Evolutionary conservation across 2,329 filamentous ascomycete genomes (phyloP).

Genomic region (Diaporthe amygdali): DNA sequence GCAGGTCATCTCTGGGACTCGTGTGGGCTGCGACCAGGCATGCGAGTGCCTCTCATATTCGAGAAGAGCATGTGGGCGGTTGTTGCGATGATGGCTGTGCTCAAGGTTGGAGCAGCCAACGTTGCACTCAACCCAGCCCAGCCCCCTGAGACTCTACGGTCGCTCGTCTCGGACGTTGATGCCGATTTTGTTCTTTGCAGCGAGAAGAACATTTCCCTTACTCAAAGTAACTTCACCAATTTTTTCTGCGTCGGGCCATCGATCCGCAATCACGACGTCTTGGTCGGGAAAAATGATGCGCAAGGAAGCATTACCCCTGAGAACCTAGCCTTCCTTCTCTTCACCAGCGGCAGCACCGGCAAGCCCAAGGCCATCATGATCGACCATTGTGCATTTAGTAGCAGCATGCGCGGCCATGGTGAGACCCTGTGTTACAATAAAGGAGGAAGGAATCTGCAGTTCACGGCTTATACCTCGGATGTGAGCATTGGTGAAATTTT

Average conservation of each 20-base stretch:
- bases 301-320: neutral
- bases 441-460: slow-evolving; percentile 38
- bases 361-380: slow-evolving; percentile 5
- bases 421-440: slow-evolving; percentile 27
- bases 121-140: neutral
- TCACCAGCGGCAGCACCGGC: neutral
- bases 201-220: neutral
- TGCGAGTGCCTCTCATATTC: slow-evolving; percentile 10
- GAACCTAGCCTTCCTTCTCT: neutral
- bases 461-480: slow-evolving; percentile 39
- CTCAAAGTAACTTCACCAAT: neutral
- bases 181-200: neutral
- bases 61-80: slow-evolving; percentile 26
- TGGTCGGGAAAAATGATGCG: neutral
- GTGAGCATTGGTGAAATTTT: slow-evolving; percentile 32
- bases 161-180: neutral
- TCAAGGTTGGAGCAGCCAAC: neutral
- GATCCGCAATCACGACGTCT: neutral
- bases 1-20: neutral
- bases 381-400: neutral
- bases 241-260: neutral
- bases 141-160: neutral
- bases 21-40: neutral
- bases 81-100: slow-evolving; percentile 21
- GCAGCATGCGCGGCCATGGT: neutral